These are phyloP conservation scores for Xylaria sp. DNA, from an alignment of 2,329 filamentous ascomycete species.

Conservation along the genomic window DNA sequence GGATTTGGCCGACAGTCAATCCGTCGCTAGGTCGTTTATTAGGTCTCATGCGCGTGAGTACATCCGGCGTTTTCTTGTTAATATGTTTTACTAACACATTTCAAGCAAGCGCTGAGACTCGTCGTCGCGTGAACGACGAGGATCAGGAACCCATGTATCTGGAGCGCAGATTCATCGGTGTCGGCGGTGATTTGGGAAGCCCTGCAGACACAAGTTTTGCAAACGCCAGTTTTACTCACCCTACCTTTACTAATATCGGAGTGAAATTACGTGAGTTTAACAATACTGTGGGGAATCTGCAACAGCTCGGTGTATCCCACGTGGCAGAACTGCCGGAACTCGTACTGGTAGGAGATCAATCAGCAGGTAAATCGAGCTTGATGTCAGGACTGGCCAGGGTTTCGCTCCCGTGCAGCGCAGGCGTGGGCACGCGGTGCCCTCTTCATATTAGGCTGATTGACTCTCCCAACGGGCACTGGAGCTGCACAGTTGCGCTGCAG, in stretches of 20 bases:
- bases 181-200: constrained; percentile 14
- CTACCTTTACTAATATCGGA: constrained; percentile 60
- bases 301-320: constrained; percentile 74
- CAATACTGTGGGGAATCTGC: constrained; percentile 69
- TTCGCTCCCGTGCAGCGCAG: constrained; percentile 58
- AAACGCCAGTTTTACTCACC: constrained; percentile 43
- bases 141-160: constrained; percentile 37
- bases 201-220: constrained; percentile 38
- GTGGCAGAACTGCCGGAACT: constrained; percentile 76
- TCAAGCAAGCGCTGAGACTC: constrained; percentile 37
- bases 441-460: constrained; percentile 76
- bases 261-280: constrained; percentile 69
- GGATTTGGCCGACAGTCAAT: constrained; percentile 29
- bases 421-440: constrained; percentile 75
- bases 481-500: constrained; percentile 70
- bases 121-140: constrained; percentile 33
- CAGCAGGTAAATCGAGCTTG: constrained; percentile 75
- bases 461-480: constrained; percentile 63
- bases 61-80: not conserved
- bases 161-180: constrained; percentile 33
- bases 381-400: constrained; percentile 61
- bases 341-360: constrained; percentile 84
- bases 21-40: constrained; percentile 31
- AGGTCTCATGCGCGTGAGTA: constrained; percentile 39
- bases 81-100: constrained; percentile 3